Evolutionary conservation across 352 stramenopile species (phyloP).

Genomic region (Saprolegnia parasitica): DNA sequence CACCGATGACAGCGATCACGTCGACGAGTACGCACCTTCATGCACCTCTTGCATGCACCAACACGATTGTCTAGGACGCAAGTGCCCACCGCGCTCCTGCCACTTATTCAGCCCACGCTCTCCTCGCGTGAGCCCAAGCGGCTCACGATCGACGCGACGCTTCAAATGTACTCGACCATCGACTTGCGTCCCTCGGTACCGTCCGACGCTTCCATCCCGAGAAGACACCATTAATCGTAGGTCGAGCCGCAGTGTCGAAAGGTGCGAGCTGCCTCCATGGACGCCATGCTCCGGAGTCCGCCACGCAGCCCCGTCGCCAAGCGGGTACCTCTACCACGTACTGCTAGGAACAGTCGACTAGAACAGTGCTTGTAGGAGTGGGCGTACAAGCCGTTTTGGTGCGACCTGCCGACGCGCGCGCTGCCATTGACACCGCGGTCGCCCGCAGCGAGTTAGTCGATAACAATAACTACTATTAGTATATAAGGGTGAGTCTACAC

Average conservation of each 20-base stretch:
- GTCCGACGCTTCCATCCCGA: neutral
- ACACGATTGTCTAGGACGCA: conserved; percentile 2
- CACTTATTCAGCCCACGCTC: neutral
- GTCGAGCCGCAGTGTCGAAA: neutral
- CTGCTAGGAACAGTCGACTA: neutral
- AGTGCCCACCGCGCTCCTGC: neutral
- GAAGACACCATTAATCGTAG: neutral
- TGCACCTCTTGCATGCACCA: neutral
- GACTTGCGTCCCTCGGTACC: neutral
- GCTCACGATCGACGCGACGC: neutral
- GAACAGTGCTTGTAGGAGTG: neutral
- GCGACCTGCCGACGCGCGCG: conserved; percentile 2
- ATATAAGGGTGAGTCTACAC: conserved; percentile 9
- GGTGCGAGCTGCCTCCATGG: neutral
- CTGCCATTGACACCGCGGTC: neutral
- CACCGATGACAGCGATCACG: conserved; percentile 37
- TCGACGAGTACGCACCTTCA: conserved; percentile 38
- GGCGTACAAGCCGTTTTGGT: conserved; percentile 27
- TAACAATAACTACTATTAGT: conserved; percentile 18
- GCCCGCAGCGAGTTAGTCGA: conserved; percentile 10
- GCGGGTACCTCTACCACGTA: neutral
- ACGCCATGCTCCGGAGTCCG: neutral
- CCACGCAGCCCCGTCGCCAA: neutral
- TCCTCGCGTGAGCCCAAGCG: neutral
- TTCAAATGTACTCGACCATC: conserved; percentile 13